Conservation (phyloP, 2,329 filamentous ascomycete species). For the Fusarium temperatum region DNA sequence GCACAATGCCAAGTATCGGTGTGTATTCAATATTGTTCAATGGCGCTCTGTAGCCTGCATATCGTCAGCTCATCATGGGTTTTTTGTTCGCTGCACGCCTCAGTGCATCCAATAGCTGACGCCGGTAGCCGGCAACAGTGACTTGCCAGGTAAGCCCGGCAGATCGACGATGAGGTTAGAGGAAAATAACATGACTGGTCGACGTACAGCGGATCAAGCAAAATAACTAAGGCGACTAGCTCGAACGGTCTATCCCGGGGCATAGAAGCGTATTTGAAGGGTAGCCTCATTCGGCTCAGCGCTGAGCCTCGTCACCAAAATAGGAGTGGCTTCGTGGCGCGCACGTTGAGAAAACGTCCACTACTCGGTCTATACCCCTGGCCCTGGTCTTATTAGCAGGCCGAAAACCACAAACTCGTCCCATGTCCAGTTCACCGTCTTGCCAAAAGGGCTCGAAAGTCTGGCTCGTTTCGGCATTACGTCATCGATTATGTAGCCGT, state of each 20-base stretch:
- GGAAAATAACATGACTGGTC: constrained; percentile 19
- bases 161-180: constrained; percentile 35
- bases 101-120: constrained; percentile 10
- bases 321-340: constrained; percentile 26
- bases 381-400: constrained; percentile 16
- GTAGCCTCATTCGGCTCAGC: constrained; percentile 30
- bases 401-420: constrained; percentile 27
- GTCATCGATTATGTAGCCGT: constrained; percentile 29
- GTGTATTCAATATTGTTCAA: constrained; percentile 1
- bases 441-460: constrained; percentile 11
- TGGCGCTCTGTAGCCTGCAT: background rate
- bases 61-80: constrained; percentile 12
- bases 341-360: constrained; percentile 19
- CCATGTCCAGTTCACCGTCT: constrained; percentile 28
- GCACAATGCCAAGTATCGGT: constrained; percentile 2
- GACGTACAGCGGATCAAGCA: constrained; percentile 12
- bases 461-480: constrained; percentile 15
- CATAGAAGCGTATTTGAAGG: constrained; percentile 3
- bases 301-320: constrained; percentile 15
- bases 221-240: constrained; percentile 23
- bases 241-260: constrained; percentile 33
- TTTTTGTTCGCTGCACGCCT: background rate
- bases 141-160: constrained; percentile 14
- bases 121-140: constrained; percentile 8
- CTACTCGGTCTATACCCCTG: constrained; percentile 25